A percentile compares a stretch with the other conserved stretches of the same genome.
These are phyloP conservation scores for Gastrolobium villosum DNA, from an alignment of 306 rosid species.

Conservation along the genomic window DNA sequence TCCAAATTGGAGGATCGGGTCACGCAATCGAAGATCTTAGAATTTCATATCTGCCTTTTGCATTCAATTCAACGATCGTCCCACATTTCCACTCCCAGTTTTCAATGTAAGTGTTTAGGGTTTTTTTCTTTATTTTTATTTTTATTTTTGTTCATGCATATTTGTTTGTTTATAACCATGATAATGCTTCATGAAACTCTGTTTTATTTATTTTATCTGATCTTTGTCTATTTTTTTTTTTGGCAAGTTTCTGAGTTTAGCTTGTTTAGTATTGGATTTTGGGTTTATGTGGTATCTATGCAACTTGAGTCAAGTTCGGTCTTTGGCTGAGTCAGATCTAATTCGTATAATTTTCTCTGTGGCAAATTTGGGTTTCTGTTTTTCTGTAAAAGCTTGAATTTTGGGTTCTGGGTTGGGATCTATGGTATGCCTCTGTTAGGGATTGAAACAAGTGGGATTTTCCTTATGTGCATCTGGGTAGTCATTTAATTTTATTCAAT, in stretches of 20 bases:
- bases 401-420: conserved; percentile 68
- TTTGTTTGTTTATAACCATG: conserved; percentile 40
- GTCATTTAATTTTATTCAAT: conserved; percentile 30
- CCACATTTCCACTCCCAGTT: conserved; percentile 54
- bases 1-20: conserved; percentile 71
- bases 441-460: conserved; percentile 57
- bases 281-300: conserved; percentile 49
- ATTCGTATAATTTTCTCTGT: conserved; percentile 49
- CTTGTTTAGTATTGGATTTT: conserved; percentile 59
- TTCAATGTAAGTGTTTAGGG: conserved; percentile 46
- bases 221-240: conserved; percentile 12
- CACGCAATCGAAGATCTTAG: conserved; percentile 72
- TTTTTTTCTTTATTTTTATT: conserved; percentile 24
- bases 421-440: conserved; percentile 39
- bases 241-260: conserved; percentile 49
- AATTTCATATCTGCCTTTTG: conserved; percentile 49
- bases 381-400: conserved; percentile 45
- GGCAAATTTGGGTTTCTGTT: conserved; percentile 57
- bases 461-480: conserved; percentile 50
- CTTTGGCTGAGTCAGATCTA: conserved; percentile 79
- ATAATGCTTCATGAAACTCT: conserved; percentile 41
- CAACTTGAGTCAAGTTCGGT: conserved; percentile 55
- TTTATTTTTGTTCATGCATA: conserved; percentile 46
- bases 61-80: conserved; percentile 59
- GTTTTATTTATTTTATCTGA: neutral